These are phyloP conservation scores for Boletellus emodensis DNA, from an alignment of 768 basidiomycete species.

Conservation along the genomic window DNA sequence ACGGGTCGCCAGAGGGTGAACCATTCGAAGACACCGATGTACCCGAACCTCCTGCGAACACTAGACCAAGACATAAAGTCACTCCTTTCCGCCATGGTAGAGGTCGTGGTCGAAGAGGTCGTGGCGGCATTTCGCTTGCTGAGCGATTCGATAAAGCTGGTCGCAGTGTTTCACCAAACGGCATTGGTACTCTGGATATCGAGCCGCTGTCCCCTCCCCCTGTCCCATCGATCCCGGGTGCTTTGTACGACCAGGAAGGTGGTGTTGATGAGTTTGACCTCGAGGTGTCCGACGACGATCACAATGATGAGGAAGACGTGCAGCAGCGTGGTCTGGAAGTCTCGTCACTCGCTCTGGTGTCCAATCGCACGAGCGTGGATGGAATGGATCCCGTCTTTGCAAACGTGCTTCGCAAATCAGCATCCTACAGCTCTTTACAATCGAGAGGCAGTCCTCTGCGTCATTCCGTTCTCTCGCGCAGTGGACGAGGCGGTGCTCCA, in stretches of 20 bases:
- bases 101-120: constrained; percentile 46
- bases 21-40: constrained; percentile 46
- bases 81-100: constrained; percentile 55
- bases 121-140: constrained; percentile 53
- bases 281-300: constrained; percentile 23
- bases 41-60: constrained; percentile 28
- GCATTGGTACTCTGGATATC: constrained; percentile 18
- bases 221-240: constrained; percentile 32
- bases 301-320: constrained; percentile 22
- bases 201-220: constrained; percentile 28
- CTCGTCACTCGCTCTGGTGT: constrained; percentile 38
- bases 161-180: constrained; percentile 46
- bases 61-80: constrained; percentile 37
- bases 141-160: constrained; percentile 60
- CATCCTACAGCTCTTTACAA: constrained; percentile 38
- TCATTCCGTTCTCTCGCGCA: constrained; percentile 50
- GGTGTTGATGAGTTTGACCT: constrained; percentile 18
- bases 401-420: constrained; percentile 63
- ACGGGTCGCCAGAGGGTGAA: constrained; percentile 38
- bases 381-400: constrained; percentile 88
- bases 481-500: constrained; percentile 45
- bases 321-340: constrained; percentile 26
- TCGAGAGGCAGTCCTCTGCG: constrained; percentile 59
- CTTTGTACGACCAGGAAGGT: constrained; percentile 23
- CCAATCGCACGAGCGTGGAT: constrained; percentile 70